Evolutionary conservation across 2,329 filamentous ascomycete species (phyloP), one percentile per base, ranked within the genome.

Genomic region (Trichoderma atroviride): DNA sequence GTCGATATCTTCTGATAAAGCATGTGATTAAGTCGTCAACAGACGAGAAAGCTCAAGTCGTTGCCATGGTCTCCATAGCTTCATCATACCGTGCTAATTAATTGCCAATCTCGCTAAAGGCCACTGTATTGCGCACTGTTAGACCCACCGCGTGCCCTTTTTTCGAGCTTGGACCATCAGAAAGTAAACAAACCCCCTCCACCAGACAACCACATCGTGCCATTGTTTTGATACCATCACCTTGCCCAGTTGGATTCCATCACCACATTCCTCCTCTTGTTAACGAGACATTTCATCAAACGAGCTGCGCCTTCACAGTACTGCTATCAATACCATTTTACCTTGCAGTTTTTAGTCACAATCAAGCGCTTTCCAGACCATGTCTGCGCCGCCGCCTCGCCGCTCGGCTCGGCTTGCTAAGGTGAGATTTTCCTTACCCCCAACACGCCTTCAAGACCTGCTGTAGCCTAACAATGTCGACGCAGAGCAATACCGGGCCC

Each of bases 351-450:
- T 62, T 66, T 67, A 62, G 24, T 22, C 52, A 59, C 13, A 63
- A 37, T 63, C 29, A 53, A 67, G 63, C 58, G 64, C 65, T 29
- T 61, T 47, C 43, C 29, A 56, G 60, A 78, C 59, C 70, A 83
- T 82, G 79, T 78, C 81, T 59, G 43, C 64, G 66, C 79, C 79
- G 68, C 79, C 81, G 69, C 81, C 81, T 75, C 82, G 82, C 74
- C 81, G 82, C 70, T 83, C 82, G 67, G 81, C 82, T 73, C 80
- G 82, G 73, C 76, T 83, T 58, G 71, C 74, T 24, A 82, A 81
- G 80, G 81, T 82, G 76, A 73, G 72, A 66, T 37, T 27, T 50
- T 29, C 55, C 37, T 14, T 43, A 35, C 14, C 43, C 43, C 14
- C 52, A n/a, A 60, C 62, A 70, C 58, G 27, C 27, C 22, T 27